Base-by-base conservation (phyloP, 768 basidiomycete species). In the Amanita subjunquillea region DNA sequence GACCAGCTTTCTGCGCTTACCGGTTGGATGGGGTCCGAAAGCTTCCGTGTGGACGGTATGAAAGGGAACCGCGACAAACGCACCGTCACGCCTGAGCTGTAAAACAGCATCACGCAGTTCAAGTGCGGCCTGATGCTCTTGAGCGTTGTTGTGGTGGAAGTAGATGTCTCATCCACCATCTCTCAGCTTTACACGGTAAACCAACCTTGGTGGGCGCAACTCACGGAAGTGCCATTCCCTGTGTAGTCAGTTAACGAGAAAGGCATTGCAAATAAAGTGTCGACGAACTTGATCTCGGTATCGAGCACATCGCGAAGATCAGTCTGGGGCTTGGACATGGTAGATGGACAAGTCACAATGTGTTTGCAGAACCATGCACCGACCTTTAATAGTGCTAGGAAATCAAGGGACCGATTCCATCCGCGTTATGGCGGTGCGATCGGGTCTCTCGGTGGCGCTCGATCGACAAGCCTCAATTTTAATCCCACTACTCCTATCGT, bases 201-300 rank as follows among this genome's bases (percentile, higher is more conserved):
- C 2, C 8, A 36, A 12, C 13, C 6, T 4, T 4, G 17, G 10
- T 25, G 9, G 7, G 23, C n/a, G 20, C 48, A 8, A 65, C 79
- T 59, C 62, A 86, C 85, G 85, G 60, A 87, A 87, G 60, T 87
- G 85, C 85, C 85, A 87, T 62, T 87, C 85, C 63, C 85, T 85
- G 25, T 49, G n/a, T 13, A 59, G 37, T 17, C 32, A 40, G 48
- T 54, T 23, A 43, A 36, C 30, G 46, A 12, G 32, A 48, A 13
- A 43, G 22, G 56, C 22, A 40, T 30, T 13, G 10, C 51, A 9
- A 29, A 29, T 17, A 41, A 34, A 13, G 23, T 46, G 30, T n/a
- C 27, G 30, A 58, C 69, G 20, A 55, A 83, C 83, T 83, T 84
- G 61, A 87, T 72, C 57, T 87, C 85, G 3, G 69, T 63, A 4